These are phyloP conservation scores for Chlamydomonas sp. DNA, from an alignment of 139 green algal species.

Conservation along the genomic window DNA sequence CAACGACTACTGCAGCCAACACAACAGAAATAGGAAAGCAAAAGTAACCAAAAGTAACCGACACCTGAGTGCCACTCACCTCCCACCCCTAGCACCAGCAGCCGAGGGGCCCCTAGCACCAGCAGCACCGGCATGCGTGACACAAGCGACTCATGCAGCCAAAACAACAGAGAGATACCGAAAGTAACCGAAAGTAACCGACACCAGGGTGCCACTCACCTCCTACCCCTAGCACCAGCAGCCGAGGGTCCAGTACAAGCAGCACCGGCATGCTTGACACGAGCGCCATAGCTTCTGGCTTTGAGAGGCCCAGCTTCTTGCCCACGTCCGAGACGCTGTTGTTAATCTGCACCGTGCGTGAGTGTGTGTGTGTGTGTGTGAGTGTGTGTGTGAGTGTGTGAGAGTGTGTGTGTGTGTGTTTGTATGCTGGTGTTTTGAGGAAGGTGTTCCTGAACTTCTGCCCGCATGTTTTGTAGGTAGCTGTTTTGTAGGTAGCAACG, in stretches of 20 bases:
- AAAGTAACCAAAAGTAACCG: not conserved
- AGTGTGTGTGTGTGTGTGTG: too few relatives aligned
- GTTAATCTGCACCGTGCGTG: not conserved
- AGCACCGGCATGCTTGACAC: conserved; percentile 9
- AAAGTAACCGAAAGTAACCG: not conserved
- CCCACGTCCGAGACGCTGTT: not conserved
- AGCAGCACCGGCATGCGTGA: conserved; percentile 7
- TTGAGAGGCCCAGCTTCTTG: not conserved
- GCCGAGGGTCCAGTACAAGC: conserved; percentile 1
- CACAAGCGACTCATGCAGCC: not conserved
- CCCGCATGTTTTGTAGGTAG: too few relatives aligned
- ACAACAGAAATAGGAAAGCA: too few relatives aligned
- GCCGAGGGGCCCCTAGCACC: not conserved
- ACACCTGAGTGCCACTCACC: not conserved
- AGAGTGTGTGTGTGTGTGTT: too few relatives aligned
- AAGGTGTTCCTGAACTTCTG: too few relatives aligned
- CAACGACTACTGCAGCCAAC: too few relatives aligned
- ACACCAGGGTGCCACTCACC: not conserved
- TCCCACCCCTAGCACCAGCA: not conserved
- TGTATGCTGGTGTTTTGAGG: too few relatives aligned
- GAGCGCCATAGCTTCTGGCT: not conserved
- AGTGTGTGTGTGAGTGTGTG: too few relatives aligned
- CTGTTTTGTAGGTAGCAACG: too few relatives aligned
- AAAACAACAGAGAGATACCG: not conserved
- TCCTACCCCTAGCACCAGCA: conserved; percentile 2